Conservation (phyloP, 2,329 filamentous ascomycete species). For the Acarospora socialis region DNA sequence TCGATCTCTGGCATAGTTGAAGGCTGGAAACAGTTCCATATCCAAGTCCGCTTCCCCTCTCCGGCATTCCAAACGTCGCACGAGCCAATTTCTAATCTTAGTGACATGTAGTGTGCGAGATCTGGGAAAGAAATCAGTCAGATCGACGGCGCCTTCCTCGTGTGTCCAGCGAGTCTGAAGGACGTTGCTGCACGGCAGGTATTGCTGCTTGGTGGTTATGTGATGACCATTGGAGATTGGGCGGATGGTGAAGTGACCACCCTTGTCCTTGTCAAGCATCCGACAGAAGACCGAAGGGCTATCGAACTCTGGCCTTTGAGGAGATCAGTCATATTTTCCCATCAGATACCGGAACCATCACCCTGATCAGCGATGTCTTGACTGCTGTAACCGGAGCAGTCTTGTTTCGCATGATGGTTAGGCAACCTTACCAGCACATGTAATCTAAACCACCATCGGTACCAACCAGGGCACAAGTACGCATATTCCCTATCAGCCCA, state of each 20-base stretch:
- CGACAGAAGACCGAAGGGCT: slow-evolving; percentile 63
- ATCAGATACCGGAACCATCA: too few species aligned
- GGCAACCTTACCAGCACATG: slow-evolving; percentile 78
- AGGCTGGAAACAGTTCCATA: slow-evolving; percentile 58
- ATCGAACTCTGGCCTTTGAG: slow-evolving; percentile 68
- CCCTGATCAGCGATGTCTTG: too few species aligned
- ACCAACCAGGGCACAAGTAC: slow-evolving; percentile 60
- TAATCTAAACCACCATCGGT: slow-evolving; percentile 62
- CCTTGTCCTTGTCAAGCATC: slow-evolving; percentile 58
- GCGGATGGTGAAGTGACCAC: slow-evolving; percentile 55
- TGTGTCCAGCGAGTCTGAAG: slow-evolving; percentile 65
- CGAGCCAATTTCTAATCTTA: slow-evolving; percentile 49
- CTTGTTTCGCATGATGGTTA: too few species aligned
- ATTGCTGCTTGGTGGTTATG: slow-evolving; percentile 62
- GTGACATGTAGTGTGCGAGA: slow-evolving; percentile 46
- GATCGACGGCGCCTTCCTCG: slow-evolving; percentile 58
- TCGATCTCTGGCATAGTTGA: slow-evolving; percentile 51
- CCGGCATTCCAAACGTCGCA: slow-evolving; percentile 58
- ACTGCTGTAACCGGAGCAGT: too few species aligned
- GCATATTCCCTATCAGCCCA: slow-evolving; percentile 69
- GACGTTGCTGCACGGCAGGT: slow-evolving; percentile 60
- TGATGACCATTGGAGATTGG: slow-evolving; percentile 33
- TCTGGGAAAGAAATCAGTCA: slow-evolving; percentile 63
- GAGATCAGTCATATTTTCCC: too few species aligned
- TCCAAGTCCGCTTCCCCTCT: slow-evolving; percentile 51